Percentiles rank a stretch among this genome's conserved stretches.
Evolutionary conservation across 192 early-diverging fungal species (phyloP).

Genomic region (Dissophora globulifera): DNA sequence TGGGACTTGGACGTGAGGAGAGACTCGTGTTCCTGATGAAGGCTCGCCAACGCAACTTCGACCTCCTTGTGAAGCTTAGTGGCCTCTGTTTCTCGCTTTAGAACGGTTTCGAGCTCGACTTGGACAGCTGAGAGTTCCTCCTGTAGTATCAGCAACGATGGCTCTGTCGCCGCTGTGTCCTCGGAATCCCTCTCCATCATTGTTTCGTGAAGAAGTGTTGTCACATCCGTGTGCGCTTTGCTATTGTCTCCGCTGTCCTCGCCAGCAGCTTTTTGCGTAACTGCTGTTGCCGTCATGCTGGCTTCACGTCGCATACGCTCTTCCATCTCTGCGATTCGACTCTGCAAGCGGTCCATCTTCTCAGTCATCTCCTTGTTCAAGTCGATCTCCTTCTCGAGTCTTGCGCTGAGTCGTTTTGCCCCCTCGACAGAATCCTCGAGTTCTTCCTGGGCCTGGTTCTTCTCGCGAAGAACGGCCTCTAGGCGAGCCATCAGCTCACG

Average conservation of each 20-base stretch:
- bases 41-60: not conserved
- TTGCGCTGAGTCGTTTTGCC: not conserved
- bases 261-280: not conserved
- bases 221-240: no score
- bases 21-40: not conserved
- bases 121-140: not conserved
- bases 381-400: slow-evolving; percentile 12
- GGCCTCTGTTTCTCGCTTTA: not conserved
- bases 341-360: slow-evolving; percentile 17
- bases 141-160: not conserved
- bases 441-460: slow-evolving; percentile 35
- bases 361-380: slow-evolving; percentile 14
- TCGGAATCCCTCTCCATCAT: not conserved
- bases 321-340: slow-evolving; percentile 16
- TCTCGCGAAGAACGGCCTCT: slow-evolving; percentile 29
- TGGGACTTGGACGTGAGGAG: slow-evolving; percentile 9
- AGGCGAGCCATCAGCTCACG: slow-evolving; percentile 30
- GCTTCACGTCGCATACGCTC: not conserved
- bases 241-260: no score
- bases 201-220: no score
- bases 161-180: not conserved
- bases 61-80: not conserved
- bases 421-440: slow-evolving; percentile 29
- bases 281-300: not conserved
- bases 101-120: slow-evolving; percentile 1